phyloP scores from a whole-genome alignment of 2,329 filamentous ascomycete genomes.

The Penicillium rolfsii region DNA sequence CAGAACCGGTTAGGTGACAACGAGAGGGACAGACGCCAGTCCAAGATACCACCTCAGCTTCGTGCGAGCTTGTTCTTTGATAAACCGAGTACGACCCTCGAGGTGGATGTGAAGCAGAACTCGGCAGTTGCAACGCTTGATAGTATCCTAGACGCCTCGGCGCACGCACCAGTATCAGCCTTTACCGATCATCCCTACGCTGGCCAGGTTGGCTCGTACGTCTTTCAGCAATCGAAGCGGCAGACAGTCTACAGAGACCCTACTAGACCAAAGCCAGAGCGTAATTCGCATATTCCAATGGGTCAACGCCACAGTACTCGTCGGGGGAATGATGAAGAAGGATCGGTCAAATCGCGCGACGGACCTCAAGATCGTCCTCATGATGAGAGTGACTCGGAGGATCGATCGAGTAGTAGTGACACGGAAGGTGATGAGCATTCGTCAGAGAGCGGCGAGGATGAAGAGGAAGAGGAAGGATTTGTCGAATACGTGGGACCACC shows the following conservation, averaged over 20 bases:
- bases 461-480: slow-evolving; percentile 42
- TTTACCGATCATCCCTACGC: slow-evolving; percentile 89
- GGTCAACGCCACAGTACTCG: slow-evolving; percentile 22
- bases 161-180: slow-evolving; percentile 81
- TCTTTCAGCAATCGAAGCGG: slow-evolving; percentile 63
- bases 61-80: slow-evolving; percentile 94
- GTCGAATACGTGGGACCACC: slow-evolving; percentile 68
- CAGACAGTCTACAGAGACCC: slow-evolving; percentile 32
- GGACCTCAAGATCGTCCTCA: slow-evolving; percentile 24
- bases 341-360: slow-evolving; percentile 10
- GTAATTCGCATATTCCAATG: slow-evolving; percentile 36
- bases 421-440: slow-evolving; percentile 28
- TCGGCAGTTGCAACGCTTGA: slow-evolving; percentile 90
- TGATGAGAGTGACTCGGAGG: slow-evolving; percentile 14
- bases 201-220: slow-evolving; percentile 72
- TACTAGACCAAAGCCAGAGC: slow-evolving; percentile 36
- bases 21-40: slow-evolving; percentile 39
- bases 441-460: slow-evolving; percentile 18
- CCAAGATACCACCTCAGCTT: slow-evolving; percentile 75
- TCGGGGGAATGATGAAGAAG: slow-evolving; percentile 6
- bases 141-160: slow-evolving; percentile 87
- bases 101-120: slow-evolving; percentile 66
- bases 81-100: slow-evolving; percentile 58
- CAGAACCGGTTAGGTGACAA: slow-evolving; percentile 22
- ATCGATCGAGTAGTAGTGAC: slow-evolving; percentile 11